Evolutionary conservation across 2,329 filamentous ascomycete species (phyloP).

Genomic region (Phoma sp.): DNA sequence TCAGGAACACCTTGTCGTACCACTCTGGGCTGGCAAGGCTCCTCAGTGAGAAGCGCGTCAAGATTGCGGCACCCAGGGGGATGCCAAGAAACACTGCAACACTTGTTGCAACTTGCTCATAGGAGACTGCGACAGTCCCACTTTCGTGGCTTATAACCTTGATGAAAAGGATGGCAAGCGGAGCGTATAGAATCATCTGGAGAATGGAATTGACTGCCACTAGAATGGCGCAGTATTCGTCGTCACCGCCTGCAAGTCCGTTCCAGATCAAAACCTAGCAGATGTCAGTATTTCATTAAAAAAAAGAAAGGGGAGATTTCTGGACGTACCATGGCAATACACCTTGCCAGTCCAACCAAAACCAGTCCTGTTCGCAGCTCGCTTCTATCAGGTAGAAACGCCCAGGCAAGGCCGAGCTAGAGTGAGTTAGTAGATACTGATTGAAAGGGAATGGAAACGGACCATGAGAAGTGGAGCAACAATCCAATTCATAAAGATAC

Average conservation of each 20-base stretch:
- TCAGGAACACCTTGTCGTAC: slow-evolving; percentile 75
- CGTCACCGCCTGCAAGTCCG: slow-evolving; percentile 75
- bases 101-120: slow-evolving; percentile 73
- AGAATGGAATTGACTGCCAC: slow-evolving; percentile 59
- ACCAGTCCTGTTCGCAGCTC: slow-evolving; percentile 72
- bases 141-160: slow-evolving; percentile 66
- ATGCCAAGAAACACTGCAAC: slow-evolving; percentile 86
- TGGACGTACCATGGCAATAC: slow-evolving; percentile 90
- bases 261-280: slow-evolving; percentile 92
- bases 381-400: slow-evolving; percentile 54
- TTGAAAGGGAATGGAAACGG: too few relatives aligned
- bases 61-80: slow-evolving; percentile 78
- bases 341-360: slow-evolving; percentile 82
- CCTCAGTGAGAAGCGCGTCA: slow-evolving; percentile 73
- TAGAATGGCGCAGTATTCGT: slow-evolving; percentile 77
- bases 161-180: slow-evolving; percentile 63
- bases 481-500: slow-evolving; percentile 81
- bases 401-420: slow-evolving; percentile 72
- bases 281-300: too few relatives aligned
- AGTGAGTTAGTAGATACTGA: too few relatives aligned
- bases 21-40: slow-evolving; percentile 61
- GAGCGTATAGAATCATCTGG: slow-evolving; percentile 58
- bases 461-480: slow-evolving; percentile 87
- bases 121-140: slow-evolving; percentile 62
- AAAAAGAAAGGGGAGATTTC: too few relatives aligned